Evolutionary conservation across 768 basidiomycete species (phyloP).

Genomic region (Rhizopogon vinicolor): DNA sequence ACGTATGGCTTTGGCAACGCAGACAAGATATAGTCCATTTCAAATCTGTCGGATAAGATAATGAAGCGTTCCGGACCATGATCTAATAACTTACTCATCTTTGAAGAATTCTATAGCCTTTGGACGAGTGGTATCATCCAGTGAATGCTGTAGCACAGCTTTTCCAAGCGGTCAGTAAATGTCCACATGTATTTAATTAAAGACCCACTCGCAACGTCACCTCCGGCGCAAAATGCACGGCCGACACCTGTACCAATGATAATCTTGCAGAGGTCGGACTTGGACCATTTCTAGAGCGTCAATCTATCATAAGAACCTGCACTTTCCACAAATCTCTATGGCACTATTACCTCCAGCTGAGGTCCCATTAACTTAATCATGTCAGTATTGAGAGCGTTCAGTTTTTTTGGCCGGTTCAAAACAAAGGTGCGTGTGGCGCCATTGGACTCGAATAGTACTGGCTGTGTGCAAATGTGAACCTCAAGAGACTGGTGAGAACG

Average conservation of each 20-base stretch:
- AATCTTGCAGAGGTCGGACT: conserved; percentile 63
- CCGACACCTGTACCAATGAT: conserved; percentile 71
- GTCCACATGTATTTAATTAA: not conserved
- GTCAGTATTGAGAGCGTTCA: conserved; percentile 75
- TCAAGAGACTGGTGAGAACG: not conserved
- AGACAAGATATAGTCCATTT: conserved; percentile 70
- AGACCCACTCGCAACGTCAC: conserved; percentile 82
- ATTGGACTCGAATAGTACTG: conserved; percentile 68
- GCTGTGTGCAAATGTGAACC: conserved; percentile 23
- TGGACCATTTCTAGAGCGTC: conserved; percentile 61
- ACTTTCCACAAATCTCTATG: not conserved
- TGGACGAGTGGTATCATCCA: conserved; percentile 44
- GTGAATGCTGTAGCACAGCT: conserved; percentile 57
- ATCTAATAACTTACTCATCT: conserved; percentile 62
- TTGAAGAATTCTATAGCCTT: conserved; percentile 86
- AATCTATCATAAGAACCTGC: conserved; percentile 6
- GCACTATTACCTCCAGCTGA: conserved; percentile 67
- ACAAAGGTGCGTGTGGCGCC: conserved; percentile 61
- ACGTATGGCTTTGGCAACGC: conserved; percentile 84
- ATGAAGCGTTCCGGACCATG: not conserved
- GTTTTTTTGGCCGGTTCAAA: conserved; percentile 75
- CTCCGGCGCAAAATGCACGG: conserved; percentile 89
- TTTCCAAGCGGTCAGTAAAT: conserved; percentile 4
- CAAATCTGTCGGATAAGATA: conserved; percentile 51
- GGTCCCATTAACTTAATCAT: conserved; percentile 73